Conservation (phyloP, 371 early-diverging fungal genomes). For the Mucor lusitanicus region DNA sequence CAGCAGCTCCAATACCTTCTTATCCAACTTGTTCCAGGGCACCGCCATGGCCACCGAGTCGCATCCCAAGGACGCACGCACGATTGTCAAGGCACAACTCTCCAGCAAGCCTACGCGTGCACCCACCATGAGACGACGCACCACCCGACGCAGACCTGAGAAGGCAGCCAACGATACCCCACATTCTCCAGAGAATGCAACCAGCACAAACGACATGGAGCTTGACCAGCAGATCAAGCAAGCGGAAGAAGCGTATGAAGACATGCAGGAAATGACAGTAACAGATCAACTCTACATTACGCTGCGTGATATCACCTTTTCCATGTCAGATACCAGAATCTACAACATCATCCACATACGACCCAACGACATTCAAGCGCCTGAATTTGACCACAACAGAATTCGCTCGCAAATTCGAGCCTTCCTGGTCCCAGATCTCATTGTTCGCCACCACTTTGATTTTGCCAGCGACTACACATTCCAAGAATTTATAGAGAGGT, state of each 20-base stretch:
- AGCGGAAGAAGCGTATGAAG: slow-evolving; percentile 46
- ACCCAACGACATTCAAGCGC: slow-evolving; percentile 65
- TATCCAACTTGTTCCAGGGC: slow-evolving; percentile 81
- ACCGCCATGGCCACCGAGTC: slow-evolving; percentile 79
- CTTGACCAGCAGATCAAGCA: slow-evolving; percentile 30
- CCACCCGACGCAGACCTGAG: slow-evolving; percentile 35
- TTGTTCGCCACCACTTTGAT: slow-evolving; percentile 50
- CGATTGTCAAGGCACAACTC: slow-evolving; percentile 47
- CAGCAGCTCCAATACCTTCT: slow-evolving; percentile 73
- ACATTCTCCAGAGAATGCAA: neutral
- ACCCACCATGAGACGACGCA: slow-evolving; percentile 64
- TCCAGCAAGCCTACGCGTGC: slow-evolving; percentile 72
- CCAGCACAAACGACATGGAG: slow-evolving; percentile 22
- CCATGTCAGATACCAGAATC: slow-evolving; percentile 71
- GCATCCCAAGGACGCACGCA: slow-evolving; percentile 75
- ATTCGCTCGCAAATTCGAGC: slow-evolving; percentile 64
- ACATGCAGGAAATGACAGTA: slow-evolving; percentile 58
- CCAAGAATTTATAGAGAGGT: slow-evolving; percentile 61
- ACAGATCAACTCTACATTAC: slow-evolving; percentile 63
- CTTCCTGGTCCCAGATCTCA: slow-evolving; percentile 60
- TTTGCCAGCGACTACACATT: slow-evolving; percentile 60
- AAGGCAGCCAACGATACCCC: slow-evolving; percentile 4
- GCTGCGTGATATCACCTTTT: slow-evolving; percentile 65
- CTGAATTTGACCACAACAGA: slow-evolving; percentile 47
- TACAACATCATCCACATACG: slow-evolving; percentile 84